phyloP scores from a whole-genome alignment of 257 asterid species.

The Schizonepeta tenuifolia region DNA sequence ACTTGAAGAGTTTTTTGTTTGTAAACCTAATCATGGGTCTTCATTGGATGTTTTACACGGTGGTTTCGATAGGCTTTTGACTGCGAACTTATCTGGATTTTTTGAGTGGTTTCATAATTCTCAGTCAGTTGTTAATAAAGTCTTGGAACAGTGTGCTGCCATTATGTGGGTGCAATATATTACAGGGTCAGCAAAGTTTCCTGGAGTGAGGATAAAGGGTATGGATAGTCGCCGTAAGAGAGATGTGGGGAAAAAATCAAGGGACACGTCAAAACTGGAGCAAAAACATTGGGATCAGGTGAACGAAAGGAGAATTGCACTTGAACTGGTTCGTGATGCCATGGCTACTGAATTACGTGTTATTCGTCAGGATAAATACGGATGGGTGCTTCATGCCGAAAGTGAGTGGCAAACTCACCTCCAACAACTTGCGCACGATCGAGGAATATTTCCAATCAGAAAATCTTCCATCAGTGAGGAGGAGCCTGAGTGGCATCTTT shows the following conservation, averaged over 20 bases:
- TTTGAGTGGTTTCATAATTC: conserved; percentile 82
- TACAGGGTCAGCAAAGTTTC: conserved; percentile 90
- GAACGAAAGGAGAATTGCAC: conserved; percentile 91
- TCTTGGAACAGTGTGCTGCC: conserved; percentile 88
- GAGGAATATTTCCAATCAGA: conserved; percentile 81
- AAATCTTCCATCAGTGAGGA: conserved; percentile 63
- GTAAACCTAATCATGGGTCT: conserved; percentile 86
- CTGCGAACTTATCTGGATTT: conserved; percentile 73
- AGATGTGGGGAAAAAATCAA: conserved; percentile 77
- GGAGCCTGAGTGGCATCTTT: conserved; percentile 92
- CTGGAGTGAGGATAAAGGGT: conserved; percentile 90
- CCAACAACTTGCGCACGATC: conserved; percentile 95
- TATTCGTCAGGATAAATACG: conserved; percentile 97
- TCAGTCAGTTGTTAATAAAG: conserved; percentile 66
- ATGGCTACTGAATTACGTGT: conserved; percentile 97
- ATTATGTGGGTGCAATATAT: conserved; percentile 97
- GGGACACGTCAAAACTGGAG: conserved; percentile 70
- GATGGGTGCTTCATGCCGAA: conserved; percentile 99
- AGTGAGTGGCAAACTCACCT: conserved; percentile 98
- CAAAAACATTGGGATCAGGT: conserved; percentile 95
- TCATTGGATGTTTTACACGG: conserved; percentile 81
- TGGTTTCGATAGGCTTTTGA: conserved; percentile 92
- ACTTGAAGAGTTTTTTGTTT: conserved; percentile 88
- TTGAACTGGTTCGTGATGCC: conserved; percentile 91
- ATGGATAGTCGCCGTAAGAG: conserved; percentile 96